Evolutionary conservation across 257 asterid genomes (phyloP).

Genomic region (Primulina tabacum): DNA sequence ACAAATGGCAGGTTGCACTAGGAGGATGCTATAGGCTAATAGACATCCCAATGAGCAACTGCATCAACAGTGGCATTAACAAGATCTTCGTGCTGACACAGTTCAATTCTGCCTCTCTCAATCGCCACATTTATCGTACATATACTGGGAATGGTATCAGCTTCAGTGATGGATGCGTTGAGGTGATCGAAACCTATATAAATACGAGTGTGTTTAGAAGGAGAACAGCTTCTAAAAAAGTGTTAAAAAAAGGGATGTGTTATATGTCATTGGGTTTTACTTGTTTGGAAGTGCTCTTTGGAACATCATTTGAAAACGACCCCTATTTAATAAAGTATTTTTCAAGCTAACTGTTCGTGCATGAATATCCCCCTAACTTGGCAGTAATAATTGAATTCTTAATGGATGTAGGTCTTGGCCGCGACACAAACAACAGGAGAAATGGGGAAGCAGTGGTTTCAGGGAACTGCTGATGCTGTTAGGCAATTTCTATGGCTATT

Average conservation of each 20-base stretch:
- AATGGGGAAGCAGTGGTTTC: constrained; percentile 85
- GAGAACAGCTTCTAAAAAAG: neutral
- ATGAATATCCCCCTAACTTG: neutral
- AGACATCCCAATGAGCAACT: constrained; percentile 97
- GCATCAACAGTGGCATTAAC: constrained; percentile 89
- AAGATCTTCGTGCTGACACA: constrained; percentile 95
- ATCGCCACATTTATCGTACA: constrained; percentile 88
- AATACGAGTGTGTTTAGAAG: neutral
- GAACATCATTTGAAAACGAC: too few species aligned
- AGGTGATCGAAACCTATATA: constrained; percentile 41
- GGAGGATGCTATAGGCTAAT: constrained; percentile 95
- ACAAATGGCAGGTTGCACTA: constrained; percentile 64
- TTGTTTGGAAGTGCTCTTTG: neutral
- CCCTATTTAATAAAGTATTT: too few species aligned
- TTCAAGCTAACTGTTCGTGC: neutral
- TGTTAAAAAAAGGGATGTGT: neutral
- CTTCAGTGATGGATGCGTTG: constrained; percentile 93
- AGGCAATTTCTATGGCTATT: constrained; percentile 87
- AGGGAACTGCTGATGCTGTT: constrained; percentile 97
- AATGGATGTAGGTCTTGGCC: constrained; percentile 66
- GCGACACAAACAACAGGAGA: constrained; percentile 96
- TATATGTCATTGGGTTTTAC: neutral
- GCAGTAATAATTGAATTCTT: neutral
- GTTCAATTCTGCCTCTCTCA: constrained; percentile 88
- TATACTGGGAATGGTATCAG: constrained; percentile 84